Evolutionary conservation across 768 basidiomycete genomes (phyloP).

Genomic region (Trametes punicea): DNA sequence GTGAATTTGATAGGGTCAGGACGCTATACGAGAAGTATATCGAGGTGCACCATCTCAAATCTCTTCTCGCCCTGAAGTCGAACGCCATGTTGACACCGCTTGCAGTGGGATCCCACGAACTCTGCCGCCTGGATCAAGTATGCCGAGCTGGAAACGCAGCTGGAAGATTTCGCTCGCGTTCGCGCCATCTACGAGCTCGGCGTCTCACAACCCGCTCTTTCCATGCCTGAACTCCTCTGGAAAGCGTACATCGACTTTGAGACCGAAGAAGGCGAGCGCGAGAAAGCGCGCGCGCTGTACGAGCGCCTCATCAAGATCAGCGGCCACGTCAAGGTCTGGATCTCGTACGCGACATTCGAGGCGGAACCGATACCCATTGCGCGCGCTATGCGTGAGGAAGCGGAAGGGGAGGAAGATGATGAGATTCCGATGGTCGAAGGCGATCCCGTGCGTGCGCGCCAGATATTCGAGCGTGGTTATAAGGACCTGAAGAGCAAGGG

Average conservation of each 20-base stretch:
- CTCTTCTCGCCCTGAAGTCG: too few species aligned
- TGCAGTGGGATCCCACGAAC: slow-evolving; percentile 82
- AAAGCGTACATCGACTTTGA: slow-evolving; percentile 98
- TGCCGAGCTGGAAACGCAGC: slow-evolving; percentile 84
- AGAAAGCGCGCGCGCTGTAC: slow-evolving; percentile 78
- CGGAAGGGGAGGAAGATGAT: slow-evolving; percentile 55
- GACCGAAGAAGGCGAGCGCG: slow-evolving; percentile 88
- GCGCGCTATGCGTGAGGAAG: slow-evolving; percentile 64
- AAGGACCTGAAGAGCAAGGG: slow-evolving; percentile 77
- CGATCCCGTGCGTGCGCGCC: slow-evolving; percentile 63
- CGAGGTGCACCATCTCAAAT: slow-evolving; percentile 45
- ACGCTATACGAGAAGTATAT: slow-evolving; percentile 92
- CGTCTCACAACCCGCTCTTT: slow-evolving; percentile 74
- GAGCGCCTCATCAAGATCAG: slow-evolving; percentile 83
- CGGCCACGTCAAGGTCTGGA: slow-evolving; percentile 97
- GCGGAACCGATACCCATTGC: slow-evolving; percentile 68
- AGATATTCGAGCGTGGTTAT: slow-evolving; percentile 85
- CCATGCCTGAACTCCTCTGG: slow-evolving; percentile 94
- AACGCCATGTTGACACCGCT: background rate
- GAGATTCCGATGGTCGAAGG: slow-evolving; percentile 64
- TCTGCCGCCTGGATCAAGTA: slow-evolving; percentile 95
- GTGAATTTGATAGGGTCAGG: slow-evolving; percentile 94
- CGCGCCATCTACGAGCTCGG: slow-evolving; percentile 95
- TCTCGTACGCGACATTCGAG: slow-evolving; percentile 92
- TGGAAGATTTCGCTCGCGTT: slow-evolving; percentile 85